phyloP scores from a whole-genome alignment of 2,329 filamentous ascomycete genomes.

The Aphanoascus verrucosus region DNA sequence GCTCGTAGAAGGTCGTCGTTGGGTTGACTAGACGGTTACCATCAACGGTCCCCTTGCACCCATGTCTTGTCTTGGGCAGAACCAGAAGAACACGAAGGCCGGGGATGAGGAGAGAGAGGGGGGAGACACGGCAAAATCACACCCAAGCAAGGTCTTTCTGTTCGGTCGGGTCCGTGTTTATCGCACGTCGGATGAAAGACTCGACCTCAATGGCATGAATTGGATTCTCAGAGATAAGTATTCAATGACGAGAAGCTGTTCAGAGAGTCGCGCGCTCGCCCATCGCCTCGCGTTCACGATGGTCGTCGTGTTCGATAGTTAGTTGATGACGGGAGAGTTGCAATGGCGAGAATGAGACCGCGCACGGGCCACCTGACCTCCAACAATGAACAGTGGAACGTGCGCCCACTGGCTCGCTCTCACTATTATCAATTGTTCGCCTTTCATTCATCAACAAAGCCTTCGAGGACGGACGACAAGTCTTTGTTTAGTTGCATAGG shows the following conservation, averaged over 20 bases:
- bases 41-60: background rate
- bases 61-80: background rate
- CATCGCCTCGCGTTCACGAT: background rate
- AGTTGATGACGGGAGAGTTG: constrained; percentile 6
- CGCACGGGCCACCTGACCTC: constrained; percentile 7
- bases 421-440: background rate
- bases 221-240: too few relatives aligned
- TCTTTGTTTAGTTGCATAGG: too few relatives aligned
- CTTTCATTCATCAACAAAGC: background rate
- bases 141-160: background rate
- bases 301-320: background rate
- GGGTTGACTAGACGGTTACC: background rate
- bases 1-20: background rate
- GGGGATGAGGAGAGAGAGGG: background rate
- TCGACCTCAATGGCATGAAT: background rate
- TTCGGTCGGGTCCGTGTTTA: background rate
- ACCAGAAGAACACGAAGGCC: background rate
- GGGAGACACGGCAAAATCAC: background rate
- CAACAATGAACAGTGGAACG: constrained; percentile 3
- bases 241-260: background rate
- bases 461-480: too few relatives aligned
- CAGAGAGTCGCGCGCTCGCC: background rate
- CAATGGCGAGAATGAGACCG: constrained; percentile 1
- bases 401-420: background rate
- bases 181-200: background rate